A percentile compares a stretch with the other conserved stretches of the same genome.
These are phyloP conservation scores for Penicillium sp. DNA, from an alignment of 2,329 filamentous ascomycete genomes.

Conservation along the genomic window DNA sequence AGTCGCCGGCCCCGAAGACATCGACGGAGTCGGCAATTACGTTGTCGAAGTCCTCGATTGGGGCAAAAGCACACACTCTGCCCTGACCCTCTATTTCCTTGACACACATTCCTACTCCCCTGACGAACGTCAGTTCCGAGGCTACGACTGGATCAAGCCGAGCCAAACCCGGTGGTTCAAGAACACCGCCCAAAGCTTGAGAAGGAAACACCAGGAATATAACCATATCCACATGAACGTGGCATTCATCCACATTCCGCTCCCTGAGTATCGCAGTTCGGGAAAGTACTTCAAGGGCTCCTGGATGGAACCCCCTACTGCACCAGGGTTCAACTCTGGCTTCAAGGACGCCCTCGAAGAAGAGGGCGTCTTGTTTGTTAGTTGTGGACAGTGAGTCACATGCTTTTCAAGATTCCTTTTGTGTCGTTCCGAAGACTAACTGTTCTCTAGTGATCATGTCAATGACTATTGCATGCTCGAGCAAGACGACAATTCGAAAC, in stretches of 20 bases:
- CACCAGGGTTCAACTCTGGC: slow-evolving; percentile 84
- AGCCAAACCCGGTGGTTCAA: slow-evolving; percentile 95
- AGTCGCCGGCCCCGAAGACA: slow-evolving; percentile 72
- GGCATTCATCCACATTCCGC: slow-evolving; percentile 94
- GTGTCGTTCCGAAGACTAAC: slow-evolving; percentile 17
- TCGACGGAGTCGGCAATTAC: slow-evolving; percentile 94
- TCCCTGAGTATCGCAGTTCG: slow-evolving; percentile 76
- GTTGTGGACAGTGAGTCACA: slow-evolving; percentile 78
- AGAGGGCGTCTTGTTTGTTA: slow-evolving; percentile 80
- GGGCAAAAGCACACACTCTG: slow-evolving; percentile 76
- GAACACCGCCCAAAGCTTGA: slow-evolving; percentile 68
- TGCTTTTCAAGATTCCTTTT: neutral
- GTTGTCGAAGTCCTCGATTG: slow-evolving; percentile 84
- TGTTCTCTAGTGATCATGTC: slow-evolving; percentile 69
- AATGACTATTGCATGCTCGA: slow-evolving; percentile 92
- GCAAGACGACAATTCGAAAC: slow-evolving; percentile 52
- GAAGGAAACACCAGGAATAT: slow-evolving; percentile 77
- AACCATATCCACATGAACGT: slow-evolving; percentile 91
- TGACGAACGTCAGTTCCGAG: slow-evolving; percentile 81
- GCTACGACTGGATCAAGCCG: slow-evolving; percentile 96
- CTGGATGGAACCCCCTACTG: slow-evolving; percentile 81
- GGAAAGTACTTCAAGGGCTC: slow-evolving; percentile 63
- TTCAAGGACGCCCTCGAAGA: slow-evolving; percentile 87
- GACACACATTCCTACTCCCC: slow-evolving; percentile 92
- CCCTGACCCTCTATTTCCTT: slow-evolving; percentile 88